Conservation (phyloP, 805 yeast genomes). For the Saturnispora halmiae region DNA sequence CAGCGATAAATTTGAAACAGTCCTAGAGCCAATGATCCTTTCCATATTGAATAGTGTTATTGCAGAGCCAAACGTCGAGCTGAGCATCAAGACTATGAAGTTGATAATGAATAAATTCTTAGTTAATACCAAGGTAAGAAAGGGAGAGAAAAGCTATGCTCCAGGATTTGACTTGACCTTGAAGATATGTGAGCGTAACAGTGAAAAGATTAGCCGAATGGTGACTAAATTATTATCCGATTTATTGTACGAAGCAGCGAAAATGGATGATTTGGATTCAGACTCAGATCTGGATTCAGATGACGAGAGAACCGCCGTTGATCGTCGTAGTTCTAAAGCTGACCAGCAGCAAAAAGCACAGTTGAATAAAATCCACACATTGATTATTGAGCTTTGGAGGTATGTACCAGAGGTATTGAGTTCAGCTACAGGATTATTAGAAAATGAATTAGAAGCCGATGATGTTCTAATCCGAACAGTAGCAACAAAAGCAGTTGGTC, state of each 20-base stretch:
- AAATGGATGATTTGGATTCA: constrained; percentile 17
- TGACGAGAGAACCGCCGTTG: constrained; percentile 5
- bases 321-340: background rate
- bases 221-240: constrained; percentile 77
- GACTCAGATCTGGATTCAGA: constrained; percentile 6
- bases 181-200: constrained; percentile 57
- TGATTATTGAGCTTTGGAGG: constrained; percentile 65
- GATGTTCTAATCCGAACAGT: constrained; percentile 50
- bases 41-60: constrained; percentile 70
- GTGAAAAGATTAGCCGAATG: constrained; percentile 66
- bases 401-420: constrained; percentile 64
- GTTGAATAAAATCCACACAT: constrained; percentile 51
- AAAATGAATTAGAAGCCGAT: constrained; percentile 72
- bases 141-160: constrained; percentile 25
- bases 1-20: constrained; percentile 29
- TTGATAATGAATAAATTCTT: constrained; percentile 58
- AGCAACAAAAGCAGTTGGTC: constrained; percentile 69
- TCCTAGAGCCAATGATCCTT: constrained; percentile 49
- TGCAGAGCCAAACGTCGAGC: constrained; percentile 50
- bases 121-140: constrained; percentile 22
- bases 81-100: constrained; percentile 53
- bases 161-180: constrained; percentile 61
- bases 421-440: constrained; percentile 69
- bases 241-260: constrained; percentile 45
- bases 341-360: constrained; percentile 26